Evolutionary conservation across 352 stramenopile genomes (phyloP).

Genomic region (Phytophthora ohioensis): DNA sequence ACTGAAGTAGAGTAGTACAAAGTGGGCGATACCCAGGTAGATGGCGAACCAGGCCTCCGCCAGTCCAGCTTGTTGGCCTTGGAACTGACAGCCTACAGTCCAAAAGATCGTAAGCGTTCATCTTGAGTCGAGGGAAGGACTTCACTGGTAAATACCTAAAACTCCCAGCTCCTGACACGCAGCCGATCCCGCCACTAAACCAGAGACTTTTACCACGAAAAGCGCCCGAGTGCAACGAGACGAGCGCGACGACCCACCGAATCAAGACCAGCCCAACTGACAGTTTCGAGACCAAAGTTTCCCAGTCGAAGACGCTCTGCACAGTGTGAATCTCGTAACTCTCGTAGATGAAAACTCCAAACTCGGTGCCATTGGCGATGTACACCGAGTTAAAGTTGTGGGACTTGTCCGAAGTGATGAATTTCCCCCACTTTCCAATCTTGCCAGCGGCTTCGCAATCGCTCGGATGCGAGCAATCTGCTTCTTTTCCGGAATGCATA

Average conservation of each 20-base stretch:
- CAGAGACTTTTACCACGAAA: conserved; percentile 17
- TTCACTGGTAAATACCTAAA: conserved; percentile 24
- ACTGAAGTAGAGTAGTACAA: conserved; percentile 1
- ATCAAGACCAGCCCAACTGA: conserved; percentile 21
- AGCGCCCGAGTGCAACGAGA: conserved; percentile 15
- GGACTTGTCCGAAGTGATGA: conserved; percentile 9
- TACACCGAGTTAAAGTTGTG: conserved; percentile 14
- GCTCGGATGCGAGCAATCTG: conserved; percentile 19
- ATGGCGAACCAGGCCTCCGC: conserved; percentile 48
- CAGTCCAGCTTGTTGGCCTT: conserved; percentile 43
- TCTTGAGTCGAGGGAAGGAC: conserved; percentile 23
- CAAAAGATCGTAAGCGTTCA: conserved; percentile 22
- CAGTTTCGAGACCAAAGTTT: conserved; percentile 21
- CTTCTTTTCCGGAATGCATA: conserved; percentile 30
- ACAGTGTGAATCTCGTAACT: conserved; percentile 2
- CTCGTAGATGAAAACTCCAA: conserved; percentile 11
- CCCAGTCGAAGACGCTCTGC: conserved; percentile 26
- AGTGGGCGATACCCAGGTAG: conserved; percentile 3
- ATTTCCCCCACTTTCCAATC: conserved; percentile 14
- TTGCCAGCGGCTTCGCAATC: conserved; percentile 21
- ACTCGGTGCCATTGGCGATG: conserved; percentile 17
- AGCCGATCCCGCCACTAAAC: conserved; percentile 29
- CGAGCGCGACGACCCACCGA: conserved; percentile 18
- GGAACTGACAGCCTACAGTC: conserved; percentile 42
- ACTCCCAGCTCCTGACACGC: conserved; percentile 19